Base-by-base conservation (phyloP, 2,329 filamentous ascomycete genomes). In the Metarhizium robertsii region DNA sequence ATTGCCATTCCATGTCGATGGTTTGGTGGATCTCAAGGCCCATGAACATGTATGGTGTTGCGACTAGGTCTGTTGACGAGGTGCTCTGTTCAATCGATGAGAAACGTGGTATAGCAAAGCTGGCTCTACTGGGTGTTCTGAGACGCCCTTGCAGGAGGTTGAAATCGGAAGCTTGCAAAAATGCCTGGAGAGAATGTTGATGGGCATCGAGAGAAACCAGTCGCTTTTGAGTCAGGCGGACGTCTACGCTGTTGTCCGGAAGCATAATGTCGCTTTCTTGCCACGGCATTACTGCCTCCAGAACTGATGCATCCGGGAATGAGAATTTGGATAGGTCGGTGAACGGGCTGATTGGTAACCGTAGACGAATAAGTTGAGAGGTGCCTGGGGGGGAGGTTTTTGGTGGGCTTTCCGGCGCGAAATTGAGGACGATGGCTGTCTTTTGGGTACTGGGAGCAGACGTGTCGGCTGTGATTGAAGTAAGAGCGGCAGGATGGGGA, bases 1-100 rank as follows among this genome's bases (percentile, higher is more conserved):
- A 72, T 6, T 68, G 58, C 64, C 74, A 77, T 2, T 71, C 64
- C 43, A 74, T 66, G 10, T 75, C 68, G 50, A 76, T 66, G 29
- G 69, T 66, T 56, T 77, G 76, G 49, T 75, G 78, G 43, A 83
- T 69, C 61, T 84, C 79, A 2, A 81, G 69, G 7, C 79, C 78
- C 50, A 72, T 70, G 64, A 82, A 80, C 16, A 71, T 55, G 61
- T 72, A 74, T 13, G 61, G 57, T 45, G 67, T 57, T 49, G 29
- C 53, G 52, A 53, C 25, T 2, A 48, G 32, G 7, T 40, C 38
- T n/a, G n/a, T 20, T 1, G 48, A 49, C 40, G 20, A 38, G n/a
- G 4, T 36, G 42, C 10, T 51, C 42, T 6, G 38, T 36, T 18
- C 53, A 32, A 25, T n/a, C 25, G 38, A 56, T 49, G 42, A 25